Percentiles rank a stretch among this genome's conserved stretches.
Conservation (phyloP, 2,329 filamentous ascomycete genomes). For the Ciborinia camelliae region DNA sequence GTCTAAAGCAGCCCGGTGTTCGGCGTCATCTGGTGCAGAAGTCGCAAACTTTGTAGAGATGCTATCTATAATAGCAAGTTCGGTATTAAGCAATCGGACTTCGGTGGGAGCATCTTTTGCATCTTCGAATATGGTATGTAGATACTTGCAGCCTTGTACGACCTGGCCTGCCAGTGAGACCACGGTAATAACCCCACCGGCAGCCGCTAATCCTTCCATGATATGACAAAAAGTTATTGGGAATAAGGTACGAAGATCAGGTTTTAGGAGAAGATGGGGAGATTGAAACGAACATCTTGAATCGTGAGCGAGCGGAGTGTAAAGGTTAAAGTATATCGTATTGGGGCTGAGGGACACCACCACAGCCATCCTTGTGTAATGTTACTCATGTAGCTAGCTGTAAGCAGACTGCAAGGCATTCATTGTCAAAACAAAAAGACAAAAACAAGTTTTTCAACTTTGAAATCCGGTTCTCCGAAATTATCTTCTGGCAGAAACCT, state of each 20-base stretch:
- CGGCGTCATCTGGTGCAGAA: background rate
- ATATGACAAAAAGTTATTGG: background rate
- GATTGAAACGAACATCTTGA: background rate
- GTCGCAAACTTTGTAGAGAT: background rate
- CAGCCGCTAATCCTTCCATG: background rate
- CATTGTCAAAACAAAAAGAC: background rate
- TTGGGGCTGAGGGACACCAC: background rate
- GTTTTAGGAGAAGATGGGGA: background rate
- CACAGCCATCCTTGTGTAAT: background rate
- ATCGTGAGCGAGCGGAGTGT: background rate
- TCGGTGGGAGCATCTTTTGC: background rate
- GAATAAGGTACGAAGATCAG: background rate
- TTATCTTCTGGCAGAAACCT: too few species aligned
- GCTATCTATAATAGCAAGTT: background rate
- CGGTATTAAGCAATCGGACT: background rate
- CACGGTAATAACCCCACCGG: background rate
- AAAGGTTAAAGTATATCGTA: background rate
- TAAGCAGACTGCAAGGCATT: too few species aligned
- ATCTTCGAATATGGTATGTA: background rate
- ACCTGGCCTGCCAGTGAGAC: background rate
- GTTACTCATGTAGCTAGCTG: background rate
- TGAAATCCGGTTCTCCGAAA: background rate
- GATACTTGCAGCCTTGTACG: background rate
- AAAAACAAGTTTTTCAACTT: rapidly evolving
- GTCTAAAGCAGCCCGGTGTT: background rate